phyloP scores from a whole-genome alignment of 768 basidiomycete genomes.

The Suillus subaureus region DNA sequence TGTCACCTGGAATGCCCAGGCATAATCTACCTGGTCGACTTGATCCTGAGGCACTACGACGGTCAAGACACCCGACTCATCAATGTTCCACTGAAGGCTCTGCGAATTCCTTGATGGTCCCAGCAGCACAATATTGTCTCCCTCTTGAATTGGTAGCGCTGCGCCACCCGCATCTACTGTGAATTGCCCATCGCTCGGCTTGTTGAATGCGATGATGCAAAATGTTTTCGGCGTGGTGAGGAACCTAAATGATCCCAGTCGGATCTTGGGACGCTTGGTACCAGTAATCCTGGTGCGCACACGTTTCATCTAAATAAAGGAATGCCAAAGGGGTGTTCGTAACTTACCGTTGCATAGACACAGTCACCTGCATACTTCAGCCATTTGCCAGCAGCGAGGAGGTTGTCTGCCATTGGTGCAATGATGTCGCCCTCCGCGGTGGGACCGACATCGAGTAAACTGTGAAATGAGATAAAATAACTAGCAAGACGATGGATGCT shows the following conservation, averaged over 20 bases:
- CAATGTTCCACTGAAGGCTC: conserved; percentile 34
- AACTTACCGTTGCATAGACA: conserved; percentile 53
- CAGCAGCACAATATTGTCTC: conserved; percentile 47
- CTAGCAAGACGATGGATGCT: neutral
- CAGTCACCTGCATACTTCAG: conserved; percentile 51
- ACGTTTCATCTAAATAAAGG: conserved; percentile 3
- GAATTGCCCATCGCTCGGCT: conserved; percentile 36
- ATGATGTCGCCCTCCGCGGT: conserved; percentile 58
- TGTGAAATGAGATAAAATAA: conserved; percentile 17
- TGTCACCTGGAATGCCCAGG: conserved; percentile 45
- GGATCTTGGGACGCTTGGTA: conserved; percentile 46
- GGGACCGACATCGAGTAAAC: conserved; percentile 56
- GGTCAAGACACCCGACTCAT: conserved; percentile 31
- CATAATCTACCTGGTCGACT: conserved; percentile 30
- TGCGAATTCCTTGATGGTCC: conserved; percentile 24
- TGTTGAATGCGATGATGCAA: conserved; percentile 48
- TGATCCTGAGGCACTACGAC: conserved; percentile 31
- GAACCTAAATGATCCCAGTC: conserved; percentile 41
- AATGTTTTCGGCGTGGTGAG: conserved; percentile 52
- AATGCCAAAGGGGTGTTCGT: neutral
- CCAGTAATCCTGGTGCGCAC: conserved; percentile 45
- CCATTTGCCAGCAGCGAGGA: conserved; percentile 56
- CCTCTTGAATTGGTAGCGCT: conserved; percentile 43
- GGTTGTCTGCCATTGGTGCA: conserved; percentile 45
- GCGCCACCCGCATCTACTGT: conserved; percentile 36